Conservation (phyloP, 202 grass and related monocot genomes). For the Zoysia matrella region DNA sequence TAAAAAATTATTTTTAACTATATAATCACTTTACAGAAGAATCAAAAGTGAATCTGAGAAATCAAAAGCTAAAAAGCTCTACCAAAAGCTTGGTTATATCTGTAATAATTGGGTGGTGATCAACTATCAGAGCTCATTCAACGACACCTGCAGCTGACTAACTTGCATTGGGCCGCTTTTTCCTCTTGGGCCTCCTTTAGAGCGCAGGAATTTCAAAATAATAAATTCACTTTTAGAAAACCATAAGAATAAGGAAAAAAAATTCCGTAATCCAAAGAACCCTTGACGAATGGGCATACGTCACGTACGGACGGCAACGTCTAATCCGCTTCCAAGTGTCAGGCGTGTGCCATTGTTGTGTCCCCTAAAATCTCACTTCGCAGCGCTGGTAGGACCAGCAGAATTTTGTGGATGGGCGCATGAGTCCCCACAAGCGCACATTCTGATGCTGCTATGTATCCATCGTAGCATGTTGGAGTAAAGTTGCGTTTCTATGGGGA, state of each 20-base stretch:
- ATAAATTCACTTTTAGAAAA: too few species aligned
- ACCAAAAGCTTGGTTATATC: not conserved
- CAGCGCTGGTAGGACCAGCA: conserved; percentile 4
- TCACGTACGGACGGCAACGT: not conserved
- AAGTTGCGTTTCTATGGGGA: conserved; percentile 19
- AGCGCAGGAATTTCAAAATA: too few species aligned
- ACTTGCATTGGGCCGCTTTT: too few species aligned
- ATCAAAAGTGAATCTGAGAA: too few species aligned
- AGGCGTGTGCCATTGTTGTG: not conserved
- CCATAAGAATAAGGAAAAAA: too few species aligned
- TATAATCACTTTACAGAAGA: too few species aligned
- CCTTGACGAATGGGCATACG: not conserved
- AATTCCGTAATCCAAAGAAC: too few species aligned
- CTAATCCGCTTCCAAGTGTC: conserved; percentile 10
- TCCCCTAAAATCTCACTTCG: not conserved
- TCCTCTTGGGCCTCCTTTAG: too few species aligned
- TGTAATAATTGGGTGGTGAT: not conserved
- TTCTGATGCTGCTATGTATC: conserved; percentile 2
- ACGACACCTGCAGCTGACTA: not conserved
- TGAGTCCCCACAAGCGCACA: conserved; percentile 22
- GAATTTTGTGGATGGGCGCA: conserved; percentile 33
- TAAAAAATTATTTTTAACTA: too few species aligned
- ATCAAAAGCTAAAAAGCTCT: too few species aligned
- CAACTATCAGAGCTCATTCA: not conserved
- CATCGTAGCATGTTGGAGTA: conserved; percentile 45